Evolutionary conservation across 2,329 filamentous ascomycete species (phyloP).

Genomic region (Magnaporthales sp.): DNA sequence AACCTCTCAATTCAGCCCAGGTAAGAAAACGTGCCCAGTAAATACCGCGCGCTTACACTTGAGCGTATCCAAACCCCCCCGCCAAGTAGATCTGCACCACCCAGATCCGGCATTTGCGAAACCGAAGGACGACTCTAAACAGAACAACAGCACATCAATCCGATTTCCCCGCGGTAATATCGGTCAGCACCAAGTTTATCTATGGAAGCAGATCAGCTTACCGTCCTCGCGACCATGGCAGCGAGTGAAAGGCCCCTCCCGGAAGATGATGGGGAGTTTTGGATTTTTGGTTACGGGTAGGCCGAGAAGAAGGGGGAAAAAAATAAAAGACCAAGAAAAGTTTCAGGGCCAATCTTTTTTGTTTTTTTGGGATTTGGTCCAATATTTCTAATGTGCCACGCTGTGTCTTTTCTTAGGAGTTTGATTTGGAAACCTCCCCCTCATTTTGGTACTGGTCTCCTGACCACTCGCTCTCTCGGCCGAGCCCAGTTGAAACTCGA

Average conservation of each 20-base stretch:
- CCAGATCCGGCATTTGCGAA: background rate
- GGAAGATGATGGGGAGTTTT: constrained; percentile 56
- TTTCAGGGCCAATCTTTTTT: too few relatives aligned
- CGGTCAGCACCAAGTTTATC: background rate
- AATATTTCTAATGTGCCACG: constrained; percentile 5
- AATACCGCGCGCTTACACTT: background rate
- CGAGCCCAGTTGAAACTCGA: background rate
- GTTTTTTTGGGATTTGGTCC: background rate
- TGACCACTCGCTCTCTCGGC: constrained; percentile 1
- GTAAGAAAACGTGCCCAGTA: background rate
- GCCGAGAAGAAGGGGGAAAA: constrained; percentile 8
- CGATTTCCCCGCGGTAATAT: background rate
- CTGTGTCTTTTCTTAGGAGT: constrained; percentile 48
- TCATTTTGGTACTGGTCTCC: constrained; percentile 67
- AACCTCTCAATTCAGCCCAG: too few relatives aligned
- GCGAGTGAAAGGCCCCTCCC: background rate
- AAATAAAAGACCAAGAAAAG: background rate
- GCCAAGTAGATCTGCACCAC: background rate
- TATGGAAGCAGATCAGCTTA: background rate
- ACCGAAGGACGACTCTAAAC: background rate
- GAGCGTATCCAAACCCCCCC: background rate
- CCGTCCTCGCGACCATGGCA: background rate
- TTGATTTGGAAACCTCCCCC: constrained; percentile 98
- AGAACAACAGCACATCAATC: background rate
- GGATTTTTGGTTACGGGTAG: constrained; percentile 95